phyloP scores from a whole-genome alignment of 2,329 filamentous ascomycete species.

The Hortaea werneckii region DNA sequence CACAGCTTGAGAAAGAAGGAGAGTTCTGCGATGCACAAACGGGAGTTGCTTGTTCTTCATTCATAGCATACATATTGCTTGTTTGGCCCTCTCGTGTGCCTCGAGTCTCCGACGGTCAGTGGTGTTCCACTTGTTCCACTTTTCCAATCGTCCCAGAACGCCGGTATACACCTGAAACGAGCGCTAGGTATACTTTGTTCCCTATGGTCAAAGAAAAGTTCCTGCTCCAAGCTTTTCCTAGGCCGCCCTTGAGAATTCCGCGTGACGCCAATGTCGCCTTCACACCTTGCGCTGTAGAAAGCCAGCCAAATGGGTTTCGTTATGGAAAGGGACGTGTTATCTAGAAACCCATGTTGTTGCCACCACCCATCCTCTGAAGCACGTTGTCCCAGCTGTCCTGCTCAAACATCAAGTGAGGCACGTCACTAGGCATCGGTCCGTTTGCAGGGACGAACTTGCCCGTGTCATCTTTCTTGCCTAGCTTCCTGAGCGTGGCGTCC shows the following conservation, averaged over 20 bases:
- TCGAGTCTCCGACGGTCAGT: too few relatives aligned
- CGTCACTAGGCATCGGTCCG: conserved; percentile 8
- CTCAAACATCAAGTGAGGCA: conserved; percentile 15
- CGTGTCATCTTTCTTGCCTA: conserved; percentile 24
- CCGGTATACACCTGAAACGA: too few relatives aligned
- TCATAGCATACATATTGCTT: conserved; percentile 5
- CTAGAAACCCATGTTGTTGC: not conserved
- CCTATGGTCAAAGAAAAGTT: too few relatives aligned
- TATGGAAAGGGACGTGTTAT: not conserved
- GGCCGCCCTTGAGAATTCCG: too few relatives aligned
- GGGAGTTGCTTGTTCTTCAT: not conserved
- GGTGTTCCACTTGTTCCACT: too few relatives aligned
- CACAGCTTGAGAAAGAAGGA: conserved; percentile 8
- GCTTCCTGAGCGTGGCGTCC: conserved; percentile 47
- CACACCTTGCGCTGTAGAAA: too few relatives aligned
- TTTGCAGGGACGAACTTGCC: not conserved
- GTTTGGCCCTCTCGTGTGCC: not conserved
- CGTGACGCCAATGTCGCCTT: too few relatives aligned
- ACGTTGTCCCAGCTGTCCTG: conserved; percentile 19
- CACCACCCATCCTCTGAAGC: conserved; percentile 13
- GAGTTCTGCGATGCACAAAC: not conserved
- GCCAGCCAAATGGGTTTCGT: too few relatives aligned
- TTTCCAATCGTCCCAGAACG: too few relatives aligned
- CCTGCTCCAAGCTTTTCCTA: too few relatives aligned
- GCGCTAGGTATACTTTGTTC: too few relatives aligned